A percentile compares a stretch with the other conserved stretches of the same genome.
These are phyloP conservation scores for Saccharomycopsis lassenensis DNA, from an alignment of 805 yeast species.

Conservation along the genomic window DNA sequence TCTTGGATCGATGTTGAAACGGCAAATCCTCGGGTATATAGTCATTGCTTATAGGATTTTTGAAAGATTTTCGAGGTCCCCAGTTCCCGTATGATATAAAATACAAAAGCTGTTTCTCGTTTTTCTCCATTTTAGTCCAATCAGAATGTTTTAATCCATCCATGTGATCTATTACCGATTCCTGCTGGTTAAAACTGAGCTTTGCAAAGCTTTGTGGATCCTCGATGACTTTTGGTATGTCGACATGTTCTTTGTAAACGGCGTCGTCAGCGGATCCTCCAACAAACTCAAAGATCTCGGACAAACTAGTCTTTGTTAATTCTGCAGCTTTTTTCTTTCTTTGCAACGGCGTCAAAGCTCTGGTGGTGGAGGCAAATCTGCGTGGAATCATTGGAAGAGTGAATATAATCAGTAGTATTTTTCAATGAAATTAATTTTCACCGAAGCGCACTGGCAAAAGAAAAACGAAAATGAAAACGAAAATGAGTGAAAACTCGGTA, in stretches of 20 bases:
- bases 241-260: conserved; percentile 33
- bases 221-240: conserved; percentile 31
- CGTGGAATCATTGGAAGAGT: too few relatives aligned
- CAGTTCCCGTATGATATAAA: conserved; percentile 59
- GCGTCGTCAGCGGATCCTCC: conserved; percentile 18
- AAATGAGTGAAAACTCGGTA: too few relatives aligned
- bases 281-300: conserved; percentile 24
- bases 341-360: conserved; percentile 15
- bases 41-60: conserved; percentile 26
- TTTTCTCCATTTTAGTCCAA: conserved; percentile 42
- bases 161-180: conserved; percentile 40
- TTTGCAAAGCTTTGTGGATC: conserved; percentile 27
- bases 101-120: conserved; percentile 46
- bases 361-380: too few relatives aligned
- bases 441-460: too few relatives aligned
- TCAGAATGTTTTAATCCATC: conserved; percentile 33
- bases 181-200: conserved; percentile 43
- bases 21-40: conserved; percentile 48
- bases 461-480: too few relatives aligned
- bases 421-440: too few relatives aligned
- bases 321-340: conserved; percentile 19
- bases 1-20: too few relatives aligned
- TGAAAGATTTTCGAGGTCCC: conserved; percentile 55
- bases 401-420: too few relatives aligned
- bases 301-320: conserved; percentile 21